Percentiles rank a stretch among this genome's conserved stretches.
Evolutionary conservation across 805 yeast species (phyloP).

Genomic region (Lipomyces anomalus): DNA sequence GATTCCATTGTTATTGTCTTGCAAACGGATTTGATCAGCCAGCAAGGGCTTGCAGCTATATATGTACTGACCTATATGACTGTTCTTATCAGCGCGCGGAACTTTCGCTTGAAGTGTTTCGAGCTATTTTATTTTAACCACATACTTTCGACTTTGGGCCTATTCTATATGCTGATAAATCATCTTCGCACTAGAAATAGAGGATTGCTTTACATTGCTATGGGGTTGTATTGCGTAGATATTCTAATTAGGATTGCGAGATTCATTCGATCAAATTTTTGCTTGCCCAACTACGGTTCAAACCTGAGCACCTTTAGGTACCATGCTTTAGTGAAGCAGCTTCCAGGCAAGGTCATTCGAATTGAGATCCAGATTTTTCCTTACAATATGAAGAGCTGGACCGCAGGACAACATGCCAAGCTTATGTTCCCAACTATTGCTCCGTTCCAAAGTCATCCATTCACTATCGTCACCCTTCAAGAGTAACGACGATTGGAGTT

Average conservation of each 20-base stretch:
- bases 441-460: conserved; percentile 24
- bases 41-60: conserved; percentile 27
- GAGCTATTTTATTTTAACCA: conserved; percentile 28
- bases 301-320: no score
- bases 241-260: conserved; percentile 18
- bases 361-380: conserved; percentile 6
- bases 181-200: conserved; percentile 27
- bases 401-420: conserved; percentile 24
- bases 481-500: conserved; percentile 38
- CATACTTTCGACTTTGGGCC: conserved; percentile 24
- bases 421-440: conserved; percentile 24
- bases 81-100: conserved; percentile 30
- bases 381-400: conserved; percentile 4
- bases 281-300: background rate
- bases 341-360: no score
- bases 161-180: conserved; percentile 20
- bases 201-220: conserved; percentile 24
- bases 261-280: background rate
- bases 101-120: conserved; percentile 22
- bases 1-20: conserved; percentile 17
- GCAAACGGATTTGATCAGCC: conserved; percentile 16
- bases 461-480: conserved; percentile 39
- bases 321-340: no score
- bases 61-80: conserved; percentile 26
- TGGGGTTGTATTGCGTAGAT: conserved; percentile 26